Base-by-base conservation (phyloP, 352 stramenopile species). In the Pythium oligandrum region DNA sequence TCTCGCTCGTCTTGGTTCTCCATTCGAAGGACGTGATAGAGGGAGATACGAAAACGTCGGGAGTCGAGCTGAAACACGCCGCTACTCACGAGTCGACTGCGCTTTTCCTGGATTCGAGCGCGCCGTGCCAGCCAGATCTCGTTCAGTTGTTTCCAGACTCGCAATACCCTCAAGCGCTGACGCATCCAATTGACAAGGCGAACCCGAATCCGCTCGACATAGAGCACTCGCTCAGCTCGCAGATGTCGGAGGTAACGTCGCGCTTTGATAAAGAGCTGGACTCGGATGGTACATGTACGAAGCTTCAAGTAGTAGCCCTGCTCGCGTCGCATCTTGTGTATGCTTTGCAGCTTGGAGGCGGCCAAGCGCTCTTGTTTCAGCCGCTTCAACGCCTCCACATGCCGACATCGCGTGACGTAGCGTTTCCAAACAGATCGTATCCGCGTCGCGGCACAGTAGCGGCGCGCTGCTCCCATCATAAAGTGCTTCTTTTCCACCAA, bases 171-270 rank as follows among this genome's bases (percentile, higher is more conserved):
- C 3, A 86, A 57, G 0, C 73, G 61, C 10, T 55, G 44, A 1
- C 58, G 63, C 74, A 83, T 85, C 78, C 75, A 89, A 8, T 45
- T 50, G 9, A 85, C 59, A 4, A 89, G 57, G 6, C 65, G 62
- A 31, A 65, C 4, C 9, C 63, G 67, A 76, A 84, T 86, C 3
- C 48, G 12, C n/a, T 86, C 69, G 1, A 83, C 47, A 33, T 70
- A 71, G 4, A 51, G 53, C 3, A 34, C 53, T 1, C 50, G 57
- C 31, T 83, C 60, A 9, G 42, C 33, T 17, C 72, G 71, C 39
- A 88, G 60, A 4, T 38, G 49, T 1, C 75, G 61, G n/a, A 88
- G 48, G 10, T 70, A 32, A 4, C 35, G 52, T 1, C 71, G 66
- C 42, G 78, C 74, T 33, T 68, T 48, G 12, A 88, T 35, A 35